Evolutionary conservation across 208 protist species (phyloP), one percentile per base, ranked within the genome.

Genomic region (Leishmania turanica): DNA sequence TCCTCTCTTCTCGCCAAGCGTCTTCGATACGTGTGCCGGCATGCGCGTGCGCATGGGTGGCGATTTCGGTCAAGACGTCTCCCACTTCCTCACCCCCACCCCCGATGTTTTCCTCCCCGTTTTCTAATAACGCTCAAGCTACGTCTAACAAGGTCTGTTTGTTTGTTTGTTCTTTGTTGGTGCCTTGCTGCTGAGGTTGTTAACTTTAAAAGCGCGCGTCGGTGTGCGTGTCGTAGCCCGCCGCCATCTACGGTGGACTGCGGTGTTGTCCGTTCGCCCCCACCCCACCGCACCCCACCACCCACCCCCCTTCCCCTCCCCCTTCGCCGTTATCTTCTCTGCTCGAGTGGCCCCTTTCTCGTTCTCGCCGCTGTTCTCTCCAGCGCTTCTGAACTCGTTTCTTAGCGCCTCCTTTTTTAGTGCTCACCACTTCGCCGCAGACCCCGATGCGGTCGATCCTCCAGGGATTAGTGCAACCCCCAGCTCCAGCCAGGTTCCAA

Each of bases 61-160:
- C 56, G 5, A n/a, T 15, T 31, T 31, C 17, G 37, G 21, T 27
- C 17, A 70, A 17, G 31, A n/a, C 6, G 17, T 49, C 65, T 34
- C 65, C 6, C 6, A 70, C 65, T 0, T 27, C 34, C 34, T 68
- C 17, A 19, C 78, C 72, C 47, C 4, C 37, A 34, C 49, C 27
- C 51, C 51, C 37, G 24, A 45, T 56, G n/a, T 72, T 68, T 64
- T 45, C 56, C 42, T 79, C 11, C 58, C 15, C 45, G 31, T 79
- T 64, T 79, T 47, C 37, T 71, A 37, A 72, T 79, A 71, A 79
- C 15, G 24, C 53, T 8, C 70, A n/a, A 15, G 51, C 6, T 40
- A 74, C 65, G 69, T 68, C 40, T 74, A 74, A 74, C 21, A 40
- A 34, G 27, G 45, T 54, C 27, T 74, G 5, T 54, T 19, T 49